These are phyloP conservation scores for Calcarisporium arbuscula DNA, from an alignment of 2,329 filamentous ascomycete genomes.

Conservation along the genomic window DNA sequence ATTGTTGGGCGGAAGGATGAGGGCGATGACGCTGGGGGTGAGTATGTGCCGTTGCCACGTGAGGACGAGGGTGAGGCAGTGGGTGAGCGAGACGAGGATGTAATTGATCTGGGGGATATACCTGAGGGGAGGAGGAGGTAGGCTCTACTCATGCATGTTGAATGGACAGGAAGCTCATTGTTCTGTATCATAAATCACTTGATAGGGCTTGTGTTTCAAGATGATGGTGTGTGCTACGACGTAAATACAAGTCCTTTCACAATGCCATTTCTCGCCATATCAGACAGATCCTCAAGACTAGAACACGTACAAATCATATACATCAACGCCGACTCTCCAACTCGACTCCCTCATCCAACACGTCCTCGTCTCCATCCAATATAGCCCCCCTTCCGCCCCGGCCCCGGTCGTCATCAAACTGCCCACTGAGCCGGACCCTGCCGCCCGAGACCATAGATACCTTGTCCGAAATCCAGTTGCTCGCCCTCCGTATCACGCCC, in stretches of 20 bases:
- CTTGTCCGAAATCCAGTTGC: conserved; percentile 53
- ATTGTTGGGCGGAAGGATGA: conserved; percentile 69
- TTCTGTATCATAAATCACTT: too few relatives aligned
- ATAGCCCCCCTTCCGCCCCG: conserved; percentile 30
- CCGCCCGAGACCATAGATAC: conserved; percentile 49
- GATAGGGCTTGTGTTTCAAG: too few relatives aligned
- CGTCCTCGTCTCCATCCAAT: conserved; percentile 36
- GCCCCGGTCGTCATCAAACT: conserved; percentile 27
- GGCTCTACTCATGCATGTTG: too few relatives aligned
- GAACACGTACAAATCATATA: neutral
- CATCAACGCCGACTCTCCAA: conserved; percentile 29
- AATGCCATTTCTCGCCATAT: too few relatives aligned
- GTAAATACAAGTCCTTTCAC: neutral
- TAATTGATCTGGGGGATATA: conserved; percentile 27
- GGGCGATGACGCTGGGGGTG: conserved; percentile 20
- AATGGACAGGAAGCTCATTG: too few relatives aligned
- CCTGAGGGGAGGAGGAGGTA: conserved; percentile 10
- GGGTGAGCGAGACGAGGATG: conserved; percentile 26
- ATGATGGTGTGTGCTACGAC: too few relatives aligned
- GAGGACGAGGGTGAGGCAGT: conserved; percentile 13
- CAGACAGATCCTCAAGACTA: too few relatives aligned
- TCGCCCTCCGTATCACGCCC: conserved; percentile 46
- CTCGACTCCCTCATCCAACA: conserved; percentile 35
- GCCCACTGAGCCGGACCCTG: conserved; percentile 44
- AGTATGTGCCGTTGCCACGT: conserved; percentile 23